phyloP scores from a whole-genome alignment of 1,139 yeast species.

The Yamadazyma atlantica region DNA sequence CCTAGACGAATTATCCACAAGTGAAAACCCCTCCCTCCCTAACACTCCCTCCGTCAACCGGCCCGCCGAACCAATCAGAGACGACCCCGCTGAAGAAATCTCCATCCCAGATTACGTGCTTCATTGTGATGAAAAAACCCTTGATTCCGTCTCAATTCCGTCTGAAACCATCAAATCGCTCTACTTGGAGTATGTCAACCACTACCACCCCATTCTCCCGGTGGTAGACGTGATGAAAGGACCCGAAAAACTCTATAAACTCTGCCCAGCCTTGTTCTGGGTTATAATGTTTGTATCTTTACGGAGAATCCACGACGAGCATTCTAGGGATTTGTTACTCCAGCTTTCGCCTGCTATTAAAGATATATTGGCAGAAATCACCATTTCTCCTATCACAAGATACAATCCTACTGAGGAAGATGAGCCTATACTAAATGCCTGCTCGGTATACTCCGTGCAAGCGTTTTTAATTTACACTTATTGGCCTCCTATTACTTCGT shows the following conservation, averaged over 20 bases:
- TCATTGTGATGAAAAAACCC: conserved; percentile 60
- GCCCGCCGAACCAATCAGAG: not conserved
- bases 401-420: conserved; percentile 74
- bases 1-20: not conserved
- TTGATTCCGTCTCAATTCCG: conserved; percentile 64
- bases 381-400: conserved; percentile 86
- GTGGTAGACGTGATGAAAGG: conserved; percentile 81
- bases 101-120: conserved; percentile 40
- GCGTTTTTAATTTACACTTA: conserved; percentile 84
- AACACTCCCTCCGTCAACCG: conserved; percentile 33
- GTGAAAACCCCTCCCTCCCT: conserved; percentile 25
- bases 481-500: conserved; percentile 96
- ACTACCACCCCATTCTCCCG: conserved; percentile 84
- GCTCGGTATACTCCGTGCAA: conserved; percentile 93
- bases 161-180: conserved; percentile 64
- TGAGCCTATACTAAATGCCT: conserved; percentile 80
- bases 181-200: conserved; percentile 65
- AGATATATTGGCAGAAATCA: conserved; percentile 77
- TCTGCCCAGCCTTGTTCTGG: conserved; percentile 93
- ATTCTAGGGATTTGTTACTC: conserved; percentile 41
- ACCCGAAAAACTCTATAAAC: conserved; percentile 72
- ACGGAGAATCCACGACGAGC: conserved; percentile 51
- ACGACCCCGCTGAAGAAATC: too few species aligned
- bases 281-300: conserved; percentile 83
- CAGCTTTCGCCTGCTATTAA: conserved; percentile 69